Evolutionary conservation across 441 rosid species (phyloP).

Genomic region (Metrosideros polymorpha): DNA sequence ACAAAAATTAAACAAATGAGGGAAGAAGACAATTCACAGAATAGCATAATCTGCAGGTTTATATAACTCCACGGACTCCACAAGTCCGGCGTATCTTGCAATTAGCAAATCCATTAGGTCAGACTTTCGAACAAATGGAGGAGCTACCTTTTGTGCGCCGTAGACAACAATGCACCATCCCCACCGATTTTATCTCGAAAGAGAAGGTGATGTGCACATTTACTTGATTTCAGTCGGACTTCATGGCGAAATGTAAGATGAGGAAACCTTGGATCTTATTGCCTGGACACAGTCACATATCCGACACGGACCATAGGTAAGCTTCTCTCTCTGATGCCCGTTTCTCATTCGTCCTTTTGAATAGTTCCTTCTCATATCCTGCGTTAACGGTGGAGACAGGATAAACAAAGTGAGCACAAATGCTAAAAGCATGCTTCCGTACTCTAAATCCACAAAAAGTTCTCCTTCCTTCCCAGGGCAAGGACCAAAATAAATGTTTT

Average conservation of each 20-base stretch:
- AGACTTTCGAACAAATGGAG: not conserved
- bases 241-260: not conserved
- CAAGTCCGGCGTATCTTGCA: not conserved
- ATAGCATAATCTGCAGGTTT: not conserved
- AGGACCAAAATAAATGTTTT: not conserved
- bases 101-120: not conserved
- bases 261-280: not conserved
- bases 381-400: not conserved
- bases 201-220: not conserved
- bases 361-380: conserved; percentile 74
- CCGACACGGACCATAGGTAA: conserved; percentile 89
- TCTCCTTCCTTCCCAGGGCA: not conserved
- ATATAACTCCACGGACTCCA: not conserved
- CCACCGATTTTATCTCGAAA: not conserved
- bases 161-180: not conserved
- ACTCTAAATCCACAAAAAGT: not conserved
- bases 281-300: conserved; percentile 41
- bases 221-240: not conserved
- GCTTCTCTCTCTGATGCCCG: conserved; percentile 84
- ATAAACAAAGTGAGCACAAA: not conserved
- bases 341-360: conserved; percentile 58
- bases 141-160: not conserved
- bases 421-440: not conserved
- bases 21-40: not conserved
- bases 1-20: too few relatives aligned